phyloP scores from a whole-genome alignment of 768 basidiomycete genomes.

The Boletus tomentosulus region DNA sequence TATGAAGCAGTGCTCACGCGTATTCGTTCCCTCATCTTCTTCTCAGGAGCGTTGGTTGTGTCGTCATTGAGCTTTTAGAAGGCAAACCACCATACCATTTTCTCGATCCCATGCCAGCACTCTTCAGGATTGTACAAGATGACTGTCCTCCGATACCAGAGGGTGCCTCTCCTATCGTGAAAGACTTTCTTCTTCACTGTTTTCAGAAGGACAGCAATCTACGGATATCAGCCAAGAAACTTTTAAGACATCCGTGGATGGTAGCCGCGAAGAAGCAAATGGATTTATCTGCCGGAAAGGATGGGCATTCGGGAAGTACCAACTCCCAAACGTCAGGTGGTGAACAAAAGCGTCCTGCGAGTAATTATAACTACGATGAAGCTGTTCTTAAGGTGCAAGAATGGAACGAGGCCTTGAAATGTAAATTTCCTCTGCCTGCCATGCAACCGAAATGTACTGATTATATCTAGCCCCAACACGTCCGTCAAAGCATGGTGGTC shows the following conservation, averaged over 20 bases:
- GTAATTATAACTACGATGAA: constrained; percentile 90
- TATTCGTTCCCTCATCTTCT: neutral
- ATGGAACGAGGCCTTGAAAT: constrained; percentile 97
- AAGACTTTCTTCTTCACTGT: constrained; percentile 95
- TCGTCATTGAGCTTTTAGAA: constrained; percentile 89
- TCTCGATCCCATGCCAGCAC: constrained; percentile 95
- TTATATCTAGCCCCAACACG: constrained; percentile 58
- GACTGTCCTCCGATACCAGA: constrained; percentile 97
- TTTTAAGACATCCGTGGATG: constrained; percentile 97
- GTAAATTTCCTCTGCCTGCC: constrained; percentile 38
- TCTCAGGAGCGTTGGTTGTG: constrained; percentile 81
- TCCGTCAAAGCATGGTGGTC: constrained; percentile 62
- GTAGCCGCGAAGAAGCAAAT: constrained; percentile 75
- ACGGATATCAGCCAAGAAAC: constrained; percentile 89
- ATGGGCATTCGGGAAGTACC: constrained; percentile 25
- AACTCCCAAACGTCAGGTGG: constrained; percentile 35
- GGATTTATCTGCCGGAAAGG: constrained; percentile 33
- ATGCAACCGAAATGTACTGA: constrained; percentile 2
- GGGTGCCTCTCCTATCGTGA: constrained; percentile 89
- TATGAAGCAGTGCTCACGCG: constrained; percentile 24
- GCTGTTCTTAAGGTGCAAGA: constrained; percentile 94
- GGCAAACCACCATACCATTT: constrained; percentile 95
- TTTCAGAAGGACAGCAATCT: constrained; percentile 98
- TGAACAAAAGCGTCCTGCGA: constrained; percentile 44
- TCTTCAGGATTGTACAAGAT: constrained; percentile 98